Evolutionary conservation across 2,329 filamentous ascomycete species (phyloP).

Genomic region (Fusarium sp.): DNA sequence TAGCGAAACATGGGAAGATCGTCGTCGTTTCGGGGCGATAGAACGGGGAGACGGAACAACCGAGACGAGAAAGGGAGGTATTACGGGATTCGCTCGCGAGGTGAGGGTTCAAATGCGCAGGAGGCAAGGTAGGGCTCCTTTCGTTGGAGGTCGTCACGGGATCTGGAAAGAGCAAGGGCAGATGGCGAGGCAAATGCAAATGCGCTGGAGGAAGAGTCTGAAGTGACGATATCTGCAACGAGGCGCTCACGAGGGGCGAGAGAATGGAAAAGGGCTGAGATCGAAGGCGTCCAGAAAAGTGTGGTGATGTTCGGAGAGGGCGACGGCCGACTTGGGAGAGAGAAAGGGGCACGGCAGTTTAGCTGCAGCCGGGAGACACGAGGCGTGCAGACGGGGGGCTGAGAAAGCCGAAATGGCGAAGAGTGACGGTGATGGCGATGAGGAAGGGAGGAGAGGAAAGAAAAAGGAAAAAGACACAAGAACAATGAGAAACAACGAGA

Average conservation of each 20-base stretch:
- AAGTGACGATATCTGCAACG: conserved; percentile 46
- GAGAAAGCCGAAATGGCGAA: conserved; percentile 40
- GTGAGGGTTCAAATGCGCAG: conserved; percentile 30
- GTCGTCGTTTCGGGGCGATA: conserved; percentile 35
- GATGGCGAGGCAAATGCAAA: conserved; percentile 43
- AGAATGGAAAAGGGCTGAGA: conserved; percentile 31
- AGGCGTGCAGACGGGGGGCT: conserved; percentile 40
- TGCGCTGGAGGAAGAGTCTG: conserved; percentile 39
- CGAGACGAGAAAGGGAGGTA: conserved; percentile 37
- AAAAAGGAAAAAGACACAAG: conserved; percentile 44
- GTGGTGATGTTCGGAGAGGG: conserved; percentile 38
- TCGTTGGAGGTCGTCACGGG: conserved; percentile 42
- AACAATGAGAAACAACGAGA: conserved; percentile 44
- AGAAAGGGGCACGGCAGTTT: conserved; percentile 50
- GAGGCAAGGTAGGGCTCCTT: conserved; percentile 41
- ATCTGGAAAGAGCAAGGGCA: conserved; percentile 43
- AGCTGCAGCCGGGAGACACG: conserved; percentile 33
- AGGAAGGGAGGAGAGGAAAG: conserved; percentile 35
- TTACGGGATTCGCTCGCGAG: conserved; percentile 44
- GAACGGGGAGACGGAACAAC: conserved; percentile 31
- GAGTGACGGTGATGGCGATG: conserved; percentile 47
- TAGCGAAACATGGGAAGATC: conserved; percentile 49
- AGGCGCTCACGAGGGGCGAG: conserved; percentile 44
- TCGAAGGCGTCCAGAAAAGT: conserved; percentile 34
- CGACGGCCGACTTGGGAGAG: conserved; percentile 41